These are phyloP conservation scores for Trichoderma citrinoviride DNA, from an alignment of 2,329 filamentous ascomycete species.

Conservation along the genomic window DNA sequence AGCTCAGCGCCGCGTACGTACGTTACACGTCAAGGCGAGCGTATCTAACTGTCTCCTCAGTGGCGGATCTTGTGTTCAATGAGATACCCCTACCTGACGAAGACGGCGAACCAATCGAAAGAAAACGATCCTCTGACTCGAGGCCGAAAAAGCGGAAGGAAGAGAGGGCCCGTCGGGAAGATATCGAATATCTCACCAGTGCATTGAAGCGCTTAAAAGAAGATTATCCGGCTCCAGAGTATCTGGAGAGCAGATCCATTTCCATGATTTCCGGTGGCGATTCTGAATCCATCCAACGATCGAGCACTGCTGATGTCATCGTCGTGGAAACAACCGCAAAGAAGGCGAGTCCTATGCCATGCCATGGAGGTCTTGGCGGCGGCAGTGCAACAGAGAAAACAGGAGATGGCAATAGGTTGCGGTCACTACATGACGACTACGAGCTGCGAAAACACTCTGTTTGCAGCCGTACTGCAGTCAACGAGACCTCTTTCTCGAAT, in stretches of 20 bases:
- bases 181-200: slow-evolving; percentile 38
- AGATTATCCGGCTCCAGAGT: neutral
- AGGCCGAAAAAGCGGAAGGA: slow-evolving; percentile 30
- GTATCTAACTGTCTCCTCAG: slow-evolving; percentile 33
- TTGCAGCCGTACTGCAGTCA: neutral
- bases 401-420: neutral
- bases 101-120: neutral
- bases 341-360: neutral
- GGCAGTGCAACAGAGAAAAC: neutral
- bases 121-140: slow-evolving; percentile 6
- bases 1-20: slow-evolving; percentile 24
- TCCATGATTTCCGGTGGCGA: neutral
- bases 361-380: neutral
- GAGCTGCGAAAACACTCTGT: neutral
- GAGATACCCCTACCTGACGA: slow-evolving; percentile 45
- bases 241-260: neutral
- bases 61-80: slow-evolving; percentile 53
- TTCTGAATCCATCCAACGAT: neutral
- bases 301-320: neutral
- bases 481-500: neutral
- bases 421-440: neutral
- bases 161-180: slow-evolving; percentile 36
- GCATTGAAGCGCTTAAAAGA: neutral
- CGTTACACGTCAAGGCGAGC: neutral
- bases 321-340: neutral